A percentile compares a stretch with the other conserved stretches of the same genome.
Evolutionary conservation across 768 basidiomycete genomes (phyloP).

Genomic region (Hemileccinum rubropunctum): DNA sequence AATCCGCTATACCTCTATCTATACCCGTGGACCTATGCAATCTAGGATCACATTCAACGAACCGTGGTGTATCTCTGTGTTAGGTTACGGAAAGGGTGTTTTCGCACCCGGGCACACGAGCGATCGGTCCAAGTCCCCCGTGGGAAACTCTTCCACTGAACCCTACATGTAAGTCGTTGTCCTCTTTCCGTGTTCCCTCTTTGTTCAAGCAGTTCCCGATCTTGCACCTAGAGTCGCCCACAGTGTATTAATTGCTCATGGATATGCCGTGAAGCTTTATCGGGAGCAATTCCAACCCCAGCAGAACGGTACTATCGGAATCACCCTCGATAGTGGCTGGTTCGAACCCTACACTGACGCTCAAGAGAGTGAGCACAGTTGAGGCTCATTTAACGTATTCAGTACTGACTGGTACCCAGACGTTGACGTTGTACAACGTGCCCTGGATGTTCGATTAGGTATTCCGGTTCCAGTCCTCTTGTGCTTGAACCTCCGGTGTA

Average conservation of each 20-base stretch:
- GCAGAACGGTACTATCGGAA: slow-evolving; percentile 71
- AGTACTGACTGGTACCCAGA: slow-evolving; percentile 37
- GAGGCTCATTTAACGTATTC: not conserved
- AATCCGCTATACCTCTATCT: not conserved
- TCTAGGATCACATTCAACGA: slow-evolving; percentile 74
- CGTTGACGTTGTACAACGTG: slow-evolving; percentile 67
- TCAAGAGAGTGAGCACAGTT: slow-evolving; percentile 50
- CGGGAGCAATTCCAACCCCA: slow-evolving; percentile 60
- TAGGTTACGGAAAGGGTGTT: slow-evolving; percentile 69
- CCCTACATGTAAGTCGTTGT: slow-evolving; percentile 64
- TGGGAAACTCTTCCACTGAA: slow-evolving; percentile 66
- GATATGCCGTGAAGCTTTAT: slow-evolving; percentile 65
- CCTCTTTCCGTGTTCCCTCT: not conserved
- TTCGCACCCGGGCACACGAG: slow-evolving; percentile 77
- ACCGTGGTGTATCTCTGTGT: slow-evolving; percentile 71
- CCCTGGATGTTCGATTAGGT: slow-evolving; percentile 77
- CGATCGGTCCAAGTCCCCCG: slow-evolving; percentile 51
- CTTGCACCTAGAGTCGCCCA: slow-evolving; percentile 56
- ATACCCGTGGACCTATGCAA: slow-evolving; percentile 18
- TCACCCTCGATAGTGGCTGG: slow-evolving; percentile 80
- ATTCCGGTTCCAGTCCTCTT: not conserved
- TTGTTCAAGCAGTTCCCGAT: too few relatives aligned
- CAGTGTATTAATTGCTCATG: slow-evolving; percentile 68
- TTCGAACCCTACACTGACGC: slow-evolving; percentile 68
- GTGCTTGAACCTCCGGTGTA: too few relatives aligned